Evolutionary conservation across 495 filamentous ascomycete genomes (phyloP).

Genomic region (Penicillium bovifimosum): DNA sequence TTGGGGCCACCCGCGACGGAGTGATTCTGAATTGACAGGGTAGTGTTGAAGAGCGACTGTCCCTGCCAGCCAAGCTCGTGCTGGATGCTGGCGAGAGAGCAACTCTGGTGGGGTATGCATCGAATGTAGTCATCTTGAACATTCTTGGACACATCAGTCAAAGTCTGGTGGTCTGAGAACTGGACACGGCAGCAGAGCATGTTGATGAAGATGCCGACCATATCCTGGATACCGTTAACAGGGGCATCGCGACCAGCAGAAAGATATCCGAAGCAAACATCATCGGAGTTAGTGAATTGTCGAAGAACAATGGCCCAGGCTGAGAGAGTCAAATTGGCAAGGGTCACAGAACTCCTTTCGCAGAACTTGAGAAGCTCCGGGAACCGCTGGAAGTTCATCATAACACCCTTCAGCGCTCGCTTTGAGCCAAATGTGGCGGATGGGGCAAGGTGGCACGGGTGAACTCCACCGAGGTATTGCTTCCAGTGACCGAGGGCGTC

Average conservation of each 20-base stretch:
- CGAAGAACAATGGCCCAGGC: constrained; percentile 54
- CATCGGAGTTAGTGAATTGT: constrained; percentile 45
- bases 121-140: constrained; percentile 47
- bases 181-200: constrained; percentile 50
- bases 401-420: constrained; percentile 25
- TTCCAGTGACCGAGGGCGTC: constrained; percentile 47
- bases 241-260: constrained; percentile 47
- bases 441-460: constrained; percentile 22
- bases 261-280: constrained; percentile 56
- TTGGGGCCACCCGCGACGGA: constrained; percentile 27
- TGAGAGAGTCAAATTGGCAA: constrained; percentile 48
- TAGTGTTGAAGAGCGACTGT: constrained; percentile 52
- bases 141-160: constrained; percentile 37
- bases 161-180: constrained; percentile 27
- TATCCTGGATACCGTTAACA: constrained; percentile 46
- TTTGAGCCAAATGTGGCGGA: constrained; percentile 5
- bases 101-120: constrained; percentile 46
- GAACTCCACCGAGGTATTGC: constrained; percentile 23
- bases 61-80: constrained; percentile 48
- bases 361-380: constrained; percentile 43
- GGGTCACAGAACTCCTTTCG: constrained; percentile 40
- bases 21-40: constrained; percentile 50
- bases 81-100: constrained; percentile 50
- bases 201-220: constrained; percentile 52
- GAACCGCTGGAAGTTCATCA: constrained; percentile 36